A percentile compares a stretch with the other conserved stretches of the same genome.
phyloP scores from a whole-genome alignment of 176 grass and related monocot species.

The Triticum urartu region DNA sequence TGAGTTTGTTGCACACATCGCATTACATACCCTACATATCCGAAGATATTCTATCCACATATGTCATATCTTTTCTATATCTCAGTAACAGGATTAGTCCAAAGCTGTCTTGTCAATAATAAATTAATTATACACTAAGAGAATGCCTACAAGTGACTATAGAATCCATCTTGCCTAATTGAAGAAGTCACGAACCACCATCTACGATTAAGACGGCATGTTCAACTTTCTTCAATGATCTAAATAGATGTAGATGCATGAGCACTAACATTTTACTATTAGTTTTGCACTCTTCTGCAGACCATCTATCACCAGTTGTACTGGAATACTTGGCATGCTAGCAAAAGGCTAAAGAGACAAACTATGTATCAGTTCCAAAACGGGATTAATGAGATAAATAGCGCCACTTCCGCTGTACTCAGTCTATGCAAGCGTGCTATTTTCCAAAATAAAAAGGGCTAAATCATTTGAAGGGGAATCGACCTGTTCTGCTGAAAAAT shows the following conservation, averaged over 20 bases:
- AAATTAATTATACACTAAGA: slow-evolving; percentile 4
- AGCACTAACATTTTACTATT: not conserved
- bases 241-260: not conserved
- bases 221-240: not conserved
- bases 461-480: not conserved
- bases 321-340: not conserved
- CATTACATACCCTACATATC: not conserved
- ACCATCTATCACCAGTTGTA: slow-evolving; percentile 1
- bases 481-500: slow-evolving; percentile 14
- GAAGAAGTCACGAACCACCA: not conserved
- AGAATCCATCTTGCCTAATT: not conserved
- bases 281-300: not conserved
- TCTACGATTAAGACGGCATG: not conserved
- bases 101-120: not conserved
- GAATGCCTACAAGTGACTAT: not conserved
- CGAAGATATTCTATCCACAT: not conserved
- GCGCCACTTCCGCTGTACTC: not conserved
- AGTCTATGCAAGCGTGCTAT: not conserved
- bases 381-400: not conserved
- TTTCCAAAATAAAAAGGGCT: not conserved
- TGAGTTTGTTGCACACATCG: not conserved
- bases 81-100: not conserved
- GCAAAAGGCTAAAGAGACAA: not conserved
- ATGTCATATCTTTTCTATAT: not conserved
- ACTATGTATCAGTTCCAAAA: not conserved